Conservation (phyloP, 352 stramenopile genomes). For the Phytophthora crassamura region DNA sequence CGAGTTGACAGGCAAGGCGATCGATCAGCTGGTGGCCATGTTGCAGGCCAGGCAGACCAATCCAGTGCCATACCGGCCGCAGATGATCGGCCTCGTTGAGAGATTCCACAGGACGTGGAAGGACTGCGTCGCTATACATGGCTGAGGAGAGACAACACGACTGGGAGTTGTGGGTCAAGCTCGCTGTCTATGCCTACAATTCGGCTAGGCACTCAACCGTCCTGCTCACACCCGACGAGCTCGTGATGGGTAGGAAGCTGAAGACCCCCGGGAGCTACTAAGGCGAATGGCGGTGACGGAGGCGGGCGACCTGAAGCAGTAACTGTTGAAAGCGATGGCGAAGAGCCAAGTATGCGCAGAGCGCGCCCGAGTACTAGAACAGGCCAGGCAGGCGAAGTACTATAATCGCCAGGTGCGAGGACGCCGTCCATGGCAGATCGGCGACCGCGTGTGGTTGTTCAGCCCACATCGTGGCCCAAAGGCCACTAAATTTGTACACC, state of each 20-base stretch:
- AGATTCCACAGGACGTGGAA: constrained; percentile 14
- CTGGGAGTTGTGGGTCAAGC: neutral
- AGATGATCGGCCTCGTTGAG: constrained; percentile 12
- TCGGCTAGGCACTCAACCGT: no score
- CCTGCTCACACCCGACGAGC: neutral
- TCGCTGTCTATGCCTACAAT: no score
- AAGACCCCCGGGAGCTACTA: neutral
- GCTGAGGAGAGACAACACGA: neutral
- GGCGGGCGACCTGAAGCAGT: neutral
- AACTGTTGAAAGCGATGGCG: neutral
- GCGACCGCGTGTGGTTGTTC: no score
- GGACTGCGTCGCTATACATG: constrained; percentile 4
- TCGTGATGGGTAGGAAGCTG: constrained; percentile 6
- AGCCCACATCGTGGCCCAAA: no score
- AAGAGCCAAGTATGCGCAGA: neutral
- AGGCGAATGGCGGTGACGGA: neutral
- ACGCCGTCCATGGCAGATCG: no score
- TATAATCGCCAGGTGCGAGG: no score
- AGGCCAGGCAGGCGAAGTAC: no score
- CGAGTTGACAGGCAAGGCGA: neutral
- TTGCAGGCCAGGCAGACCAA: neutral
- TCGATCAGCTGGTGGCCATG: neutral
- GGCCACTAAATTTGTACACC: no score
- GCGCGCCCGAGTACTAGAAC: neutral
- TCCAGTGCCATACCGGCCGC: no score